These are phyloP conservation scores for Quercus parvula DNA, from an alignment of 306 rosid species.

Conservation along the genomic window DNA sequence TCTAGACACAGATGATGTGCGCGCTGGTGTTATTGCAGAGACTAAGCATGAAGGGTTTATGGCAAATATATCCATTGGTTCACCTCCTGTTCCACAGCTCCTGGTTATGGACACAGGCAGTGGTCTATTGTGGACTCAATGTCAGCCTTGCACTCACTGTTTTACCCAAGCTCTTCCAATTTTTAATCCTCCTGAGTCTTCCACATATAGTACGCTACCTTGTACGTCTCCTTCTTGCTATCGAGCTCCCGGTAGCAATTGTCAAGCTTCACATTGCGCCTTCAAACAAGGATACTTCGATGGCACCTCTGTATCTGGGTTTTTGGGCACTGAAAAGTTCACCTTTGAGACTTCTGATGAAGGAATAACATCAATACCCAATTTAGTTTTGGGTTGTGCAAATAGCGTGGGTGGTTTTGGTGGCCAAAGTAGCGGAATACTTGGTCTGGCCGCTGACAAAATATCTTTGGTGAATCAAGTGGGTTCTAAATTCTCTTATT, in stretches of 20 bases:
- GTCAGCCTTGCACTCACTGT: constrained; percentile 41
- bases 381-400: constrained; percentile 34
- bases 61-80: constrained; percentile 48
- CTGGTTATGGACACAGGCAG: neutral
- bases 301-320: constrained; percentile 13
- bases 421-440: constrained; percentile 31
- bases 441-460: constrained; percentile 29
- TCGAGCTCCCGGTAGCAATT: neutral
- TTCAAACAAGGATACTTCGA: constrained; percentile 10
- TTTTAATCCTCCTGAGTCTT: constrained; percentile 40
- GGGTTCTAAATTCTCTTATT: too few relatives aligned
- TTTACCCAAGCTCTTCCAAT: constrained; percentile 2
- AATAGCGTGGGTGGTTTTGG: neutral
- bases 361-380: neutral
- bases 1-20: too few relatives aligned
- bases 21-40: constrained; percentile 7
- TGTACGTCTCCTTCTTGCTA: constrained; percentile 14
- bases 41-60: neutral
- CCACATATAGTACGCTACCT: constrained; percentile 9
- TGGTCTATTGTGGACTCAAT: neutral
- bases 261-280: neutral
- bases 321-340: constrained; percentile 21
- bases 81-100: constrained; percentile 42
- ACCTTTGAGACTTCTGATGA: neutral
- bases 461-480: constrained; percentile 14